Evolutionary conservation across 371 early-diverging fungal species (phyloP).

Genomic region (Umbelopsis sp.): DNA sequence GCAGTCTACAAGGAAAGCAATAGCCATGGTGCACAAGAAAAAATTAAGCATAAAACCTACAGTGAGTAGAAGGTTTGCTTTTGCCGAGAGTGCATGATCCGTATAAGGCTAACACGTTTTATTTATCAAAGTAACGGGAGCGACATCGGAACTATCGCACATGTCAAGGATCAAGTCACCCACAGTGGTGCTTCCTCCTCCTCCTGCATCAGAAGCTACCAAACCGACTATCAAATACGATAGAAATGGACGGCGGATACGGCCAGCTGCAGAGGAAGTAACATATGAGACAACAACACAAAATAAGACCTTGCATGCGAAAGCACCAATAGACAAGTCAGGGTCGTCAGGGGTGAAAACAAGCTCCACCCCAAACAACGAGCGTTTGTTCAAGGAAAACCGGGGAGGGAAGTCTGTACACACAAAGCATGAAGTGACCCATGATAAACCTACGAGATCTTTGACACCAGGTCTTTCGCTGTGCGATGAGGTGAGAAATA

Average conservation of each 20-base stretch:
- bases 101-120: neutral
- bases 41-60: neutral
- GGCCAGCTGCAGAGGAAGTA: neutral
- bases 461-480: neutral
- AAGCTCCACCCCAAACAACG: neutral
- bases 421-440: no score
- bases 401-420: neutral
- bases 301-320: neutral
- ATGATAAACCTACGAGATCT: neutral
- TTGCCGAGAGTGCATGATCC: neutral
- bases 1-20: neutral
- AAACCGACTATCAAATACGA: neutral
- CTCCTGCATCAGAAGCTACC: neutral
- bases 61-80: neutral
- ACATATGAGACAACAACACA: neutral
- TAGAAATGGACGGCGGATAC: constrained; percentile 3
- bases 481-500: neutral
- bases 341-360: neutral
- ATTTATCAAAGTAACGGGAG: neutral
- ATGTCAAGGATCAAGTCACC: neutral
- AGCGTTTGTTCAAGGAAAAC: constrained; percentile 7
- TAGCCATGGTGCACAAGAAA: neutral
- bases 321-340: neutral
- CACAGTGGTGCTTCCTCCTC: neutral
- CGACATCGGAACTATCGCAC: neutral